phyloP scores from a whole-genome alignment of 345 rosid genomes.

The Passiflora organensis region DNA sequence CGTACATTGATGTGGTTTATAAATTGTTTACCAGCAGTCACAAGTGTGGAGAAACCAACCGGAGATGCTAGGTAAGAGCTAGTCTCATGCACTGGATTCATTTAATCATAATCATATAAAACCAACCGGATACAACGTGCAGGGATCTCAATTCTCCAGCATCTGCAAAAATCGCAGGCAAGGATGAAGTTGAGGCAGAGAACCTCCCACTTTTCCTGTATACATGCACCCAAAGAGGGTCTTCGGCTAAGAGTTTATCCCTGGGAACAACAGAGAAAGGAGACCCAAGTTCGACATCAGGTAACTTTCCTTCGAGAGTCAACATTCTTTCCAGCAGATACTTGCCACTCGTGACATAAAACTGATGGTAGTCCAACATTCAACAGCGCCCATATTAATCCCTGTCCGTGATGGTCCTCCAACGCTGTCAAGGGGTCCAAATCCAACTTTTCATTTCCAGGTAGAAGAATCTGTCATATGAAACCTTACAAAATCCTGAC shows the following conservation, averaged over 20 bases:
- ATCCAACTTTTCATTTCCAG: conserved; percentile 51
- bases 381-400: conserved; percentile 8
- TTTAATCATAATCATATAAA: neutral
- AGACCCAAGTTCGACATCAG: conserved; percentile 12
- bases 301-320: conserved; percentile 1
- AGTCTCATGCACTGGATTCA: neutral
- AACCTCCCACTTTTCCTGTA: conserved; percentile 36
- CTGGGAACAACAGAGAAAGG: conserved; percentile 4
- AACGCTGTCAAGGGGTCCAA: conserved; percentile 22
- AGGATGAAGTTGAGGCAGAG: conserved; percentile 14
- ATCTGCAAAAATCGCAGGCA: conserved; percentile 3
- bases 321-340: too few species aligned
- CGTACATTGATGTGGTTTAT: neutral
- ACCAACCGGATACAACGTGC: neutral
- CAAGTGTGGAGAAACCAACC: conserved; percentile 15
- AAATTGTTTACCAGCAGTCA: conserved; percentile 10
- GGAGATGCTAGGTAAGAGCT: conserved; percentile 21
- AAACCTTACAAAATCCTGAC: too few species aligned
- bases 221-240: conserved; percentile 21
- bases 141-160: conserved; percentile 22
- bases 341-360: too few species aligned
- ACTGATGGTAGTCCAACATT: neutral
- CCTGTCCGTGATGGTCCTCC: conserved; percentile 38
- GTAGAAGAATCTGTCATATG: conserved; percentile 14
- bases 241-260: conserved; percentile 7